These are phyloP conservation scores for Diaporthe sp. DNA, from an alignment of 2,329 filamentous ascomycete genomes.

Conservation along the genomic window DNA sequence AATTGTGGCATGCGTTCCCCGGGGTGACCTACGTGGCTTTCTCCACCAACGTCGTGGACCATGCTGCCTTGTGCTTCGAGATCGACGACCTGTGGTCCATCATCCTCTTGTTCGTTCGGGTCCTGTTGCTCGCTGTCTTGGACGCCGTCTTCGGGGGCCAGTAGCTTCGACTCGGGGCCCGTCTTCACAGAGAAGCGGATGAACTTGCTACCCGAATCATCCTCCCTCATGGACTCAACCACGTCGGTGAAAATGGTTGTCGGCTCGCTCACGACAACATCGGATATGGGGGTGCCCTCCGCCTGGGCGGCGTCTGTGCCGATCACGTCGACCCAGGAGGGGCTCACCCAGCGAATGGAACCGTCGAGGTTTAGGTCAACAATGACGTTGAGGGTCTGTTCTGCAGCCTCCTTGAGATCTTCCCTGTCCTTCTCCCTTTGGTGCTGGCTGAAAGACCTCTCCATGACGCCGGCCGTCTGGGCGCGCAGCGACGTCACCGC, in stretches of 20 bases:
- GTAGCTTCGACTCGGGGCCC: slow-evolving; percentile 77
- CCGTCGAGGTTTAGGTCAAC: slow-evolving; percentile 93
- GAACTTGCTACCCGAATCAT: slow-evolving; percentile 93
- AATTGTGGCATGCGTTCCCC: background rate
- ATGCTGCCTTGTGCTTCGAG: slow-evolving; percentile 98
- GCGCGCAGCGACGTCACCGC: slow-evolving; percentile 67
- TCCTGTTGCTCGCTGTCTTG: slow-evolving; percentile 55
- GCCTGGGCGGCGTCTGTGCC: slow-evolving; percentile 82
- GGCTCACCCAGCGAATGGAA: slow-evolving; percentile 94
- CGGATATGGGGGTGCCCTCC: slow-evolving; percentile 82
- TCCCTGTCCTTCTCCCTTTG: slow-evolving; percentile 89
- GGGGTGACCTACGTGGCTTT: slow-evolving; percentile 84
- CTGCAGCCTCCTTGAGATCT: slow-evolving; percentile 93
- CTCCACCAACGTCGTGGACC: slow-evolving; percentile 93
- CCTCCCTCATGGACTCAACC: slow-evolving; percentile 89
- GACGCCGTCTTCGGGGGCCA: slow-evolving; percentile 58
- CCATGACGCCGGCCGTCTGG: slow-evolving; percentile 67
- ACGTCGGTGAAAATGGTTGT: slow-evolving; percentile 85
- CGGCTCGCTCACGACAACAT: slow-evolving; percentile 84
- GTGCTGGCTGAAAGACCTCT: slow-evolving; percentile 83
- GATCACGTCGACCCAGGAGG: slow-evolving; percentile 94
- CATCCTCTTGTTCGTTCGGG: slow-evolving; percentile 49
- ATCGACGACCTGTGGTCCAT: slow-evolving; percentile 73
- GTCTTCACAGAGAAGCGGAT: slow-evolving; percentile 83
- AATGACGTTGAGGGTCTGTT: slow-evolving; percentile 97